A percentile compares a stretch with the other conserved stretches of the same genome.
Conservation (phyloP, 2,329 filamentous ascomycete genomes). For the Sarocladium brachiariae region DNA sequence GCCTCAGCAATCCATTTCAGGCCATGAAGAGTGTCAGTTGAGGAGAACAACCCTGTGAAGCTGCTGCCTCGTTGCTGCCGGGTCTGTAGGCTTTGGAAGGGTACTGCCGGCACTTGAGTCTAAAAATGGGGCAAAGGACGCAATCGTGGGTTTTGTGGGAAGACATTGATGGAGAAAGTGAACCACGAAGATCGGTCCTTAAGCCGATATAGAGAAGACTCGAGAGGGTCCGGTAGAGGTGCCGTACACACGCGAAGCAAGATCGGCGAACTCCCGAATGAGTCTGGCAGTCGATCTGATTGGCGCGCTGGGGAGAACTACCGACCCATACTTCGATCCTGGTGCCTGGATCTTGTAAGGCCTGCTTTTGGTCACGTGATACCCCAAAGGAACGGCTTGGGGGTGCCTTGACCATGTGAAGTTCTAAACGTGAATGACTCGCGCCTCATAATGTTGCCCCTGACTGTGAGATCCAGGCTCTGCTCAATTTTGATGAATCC, state of each 20-base stretch:
- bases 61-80: conserved; percentile 1
- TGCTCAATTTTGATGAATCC: not conserved
- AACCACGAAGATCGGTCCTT: not conserved
- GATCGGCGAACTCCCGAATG: not conserved
- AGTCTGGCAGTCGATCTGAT: too few relatives aligned
- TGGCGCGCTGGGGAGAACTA: too few relatives aligned
- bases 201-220: too few relatives aligned
- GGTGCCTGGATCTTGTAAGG: not conserved
- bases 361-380: not conserved
- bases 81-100: too few relatives aligned
- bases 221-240: too few relatives aligned
- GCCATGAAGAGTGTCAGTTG: too few relatives aligned
- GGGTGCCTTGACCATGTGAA: not conserved
- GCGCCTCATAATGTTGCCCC: not conserved
- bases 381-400: too few relatives aligned
- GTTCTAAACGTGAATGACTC: not conserved
- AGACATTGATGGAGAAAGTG: not conserved
- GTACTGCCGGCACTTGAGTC: too few relatives aligned
- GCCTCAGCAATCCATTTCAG: too few relatives aligned
- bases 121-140: not conserved
- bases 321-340: not conserved
- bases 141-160: not conserved
- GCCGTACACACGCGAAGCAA: too few relatives aligned
- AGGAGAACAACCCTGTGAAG: too few relatives aligned
- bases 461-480: not conserved